phyloP scores from a whole-genome alignment of 1,139 yeast genomes.

The Hemisphaericaspora subhashii region DNA sequence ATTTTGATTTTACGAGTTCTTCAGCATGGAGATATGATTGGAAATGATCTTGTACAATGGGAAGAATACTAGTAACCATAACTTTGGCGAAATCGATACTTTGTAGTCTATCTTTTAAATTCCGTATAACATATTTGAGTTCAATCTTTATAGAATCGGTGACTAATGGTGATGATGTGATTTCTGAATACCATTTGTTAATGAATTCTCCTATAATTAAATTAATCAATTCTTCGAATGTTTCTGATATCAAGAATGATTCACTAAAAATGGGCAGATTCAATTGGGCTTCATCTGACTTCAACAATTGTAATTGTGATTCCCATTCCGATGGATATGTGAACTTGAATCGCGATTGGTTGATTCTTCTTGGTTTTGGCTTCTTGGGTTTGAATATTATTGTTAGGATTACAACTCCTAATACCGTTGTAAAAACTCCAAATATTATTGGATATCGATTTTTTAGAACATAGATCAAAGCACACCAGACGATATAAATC shows the following conservation, averaged over 20 bases:
- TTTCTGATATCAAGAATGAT: slow-evolving; percentile 53
- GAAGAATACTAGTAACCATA: slow-evolving; percentile 58
- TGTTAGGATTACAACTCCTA: neutral
- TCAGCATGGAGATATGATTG: slow-evolving; percentile 55
- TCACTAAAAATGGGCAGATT: slow-evolving; percentile 43
- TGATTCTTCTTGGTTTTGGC: slow-evolving; percentile 13
- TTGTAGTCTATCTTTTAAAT: slow-evolving; percentile 41
- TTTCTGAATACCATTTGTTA: slow-evolving; percentile 58
- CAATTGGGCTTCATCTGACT: slow-evolving; percentile 11
- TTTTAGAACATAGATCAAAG: neutral
- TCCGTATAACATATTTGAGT: slow-evolving; percentile 42
- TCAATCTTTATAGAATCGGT: slow-evolving; percentile 53
- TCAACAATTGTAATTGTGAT: slow-evolving; percentile 15
- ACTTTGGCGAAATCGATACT: slow-evolving; percentile 56
- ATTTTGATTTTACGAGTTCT: slow-evolving; percentile 30
- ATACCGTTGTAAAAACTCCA: neutral
- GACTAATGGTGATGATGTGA: slow-evolving; percentile 52
- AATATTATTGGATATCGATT: neutral
- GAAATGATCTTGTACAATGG: slow-evolving; percentile 68
- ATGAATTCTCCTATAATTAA: slow-evolving; percentile 62
- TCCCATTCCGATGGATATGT: slow-evolving; percentile 29
- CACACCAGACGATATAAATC: neutral
- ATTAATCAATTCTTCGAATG: slow-evolving; percentile 52
- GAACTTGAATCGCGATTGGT: slow-evolving; percentile 22
- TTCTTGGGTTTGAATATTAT: slow-evolving; percentile 5